Conservation (phyloP, 2,329 filamentous ascomycete species). For the Arthrinium phaeospermum region DNA sequence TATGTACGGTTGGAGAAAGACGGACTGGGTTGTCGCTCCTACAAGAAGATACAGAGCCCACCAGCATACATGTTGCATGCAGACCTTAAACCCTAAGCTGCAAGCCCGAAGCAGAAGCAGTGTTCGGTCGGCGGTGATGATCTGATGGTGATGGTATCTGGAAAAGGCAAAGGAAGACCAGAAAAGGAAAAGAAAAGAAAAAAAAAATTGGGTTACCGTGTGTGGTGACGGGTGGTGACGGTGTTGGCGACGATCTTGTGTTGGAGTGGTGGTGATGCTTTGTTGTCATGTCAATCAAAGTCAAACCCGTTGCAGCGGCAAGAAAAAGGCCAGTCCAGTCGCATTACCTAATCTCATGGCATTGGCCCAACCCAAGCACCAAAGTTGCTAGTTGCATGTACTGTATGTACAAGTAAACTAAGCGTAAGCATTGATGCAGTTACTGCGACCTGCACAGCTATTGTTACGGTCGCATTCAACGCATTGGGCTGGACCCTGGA, state of each 20-base stretch:
- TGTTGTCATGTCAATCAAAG: not conserved
- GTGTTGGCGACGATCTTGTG: not conserved
- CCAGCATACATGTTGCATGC: not conserved
- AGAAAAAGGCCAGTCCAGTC: not conserved
- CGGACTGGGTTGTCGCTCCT: slow-evolving; percentile 3
- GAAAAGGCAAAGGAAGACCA: not conserved
- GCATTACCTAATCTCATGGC: not conserved
- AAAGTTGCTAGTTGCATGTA: no score
- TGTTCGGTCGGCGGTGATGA: not conserved
- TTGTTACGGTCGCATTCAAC: not conserved
- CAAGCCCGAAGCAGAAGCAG: not conserved
- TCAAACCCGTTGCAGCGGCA: not conserved
- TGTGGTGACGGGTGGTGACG: not conserved
- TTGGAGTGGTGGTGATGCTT: not conserved
- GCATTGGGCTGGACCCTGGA: slow-evolving; percentile 6
- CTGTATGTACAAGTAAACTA: no score
- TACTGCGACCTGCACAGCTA: not conserved
- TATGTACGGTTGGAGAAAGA: not conserved
- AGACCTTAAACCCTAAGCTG: not conserved
- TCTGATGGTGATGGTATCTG: not conserved
- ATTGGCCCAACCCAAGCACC: not conserved
- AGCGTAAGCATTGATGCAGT: not conserved
- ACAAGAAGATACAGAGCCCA: not conserved
- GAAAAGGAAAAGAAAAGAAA: no score
- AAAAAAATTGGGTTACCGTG: no score